Base-by-base conservation (phyloP, 2,329 filamentous ascomycete genomes). In the Fusarium citri region DNA sequence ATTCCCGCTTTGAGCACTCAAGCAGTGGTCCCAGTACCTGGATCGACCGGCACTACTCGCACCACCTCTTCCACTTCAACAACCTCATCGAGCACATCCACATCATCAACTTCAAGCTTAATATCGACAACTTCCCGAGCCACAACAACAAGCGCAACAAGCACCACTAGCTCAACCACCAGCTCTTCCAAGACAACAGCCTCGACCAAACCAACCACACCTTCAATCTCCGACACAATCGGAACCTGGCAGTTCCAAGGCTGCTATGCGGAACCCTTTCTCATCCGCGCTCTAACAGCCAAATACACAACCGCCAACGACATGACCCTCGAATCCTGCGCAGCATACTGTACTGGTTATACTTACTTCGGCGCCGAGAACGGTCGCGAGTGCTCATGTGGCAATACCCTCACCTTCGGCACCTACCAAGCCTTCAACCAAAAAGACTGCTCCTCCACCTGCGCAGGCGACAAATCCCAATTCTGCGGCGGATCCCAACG, bases 371-470 rank as follows among this genome's bases (percentile, higher is more conserved):
- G 78, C 1, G 59, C 69, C 5, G 78, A 80, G 28, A 82, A 81
- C 31, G 79, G 76, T 5, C 56, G 78, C 0, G 79, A 83, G 56
- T 83, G 81, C 55, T 83, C 77, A 50, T 83, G 81, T 30, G 81
- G 80, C 1, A 76, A 81, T 23, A 61, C 48, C 2, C 63, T 82
- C 5, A 76, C 75, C 5, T 58, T 65, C 0, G 78, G 76, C 8
- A 76, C 76, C 22, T 63, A 68, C 18, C 67, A 74, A 31, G 77
- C 77, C 1, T 50, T 57, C 8, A 75, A 77, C 23, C 74, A 80
- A 15, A 67, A 65, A 1, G 79, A 80, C 12, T 82, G 80, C 59
- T 77, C 73, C 4, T 77, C 80, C 26, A 60, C 64, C 0, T 82
- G 80, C 11, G 64, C 72, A 0, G 80, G 80, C 0, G 74, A 81